These are phyloP conservation scores for Chalaropsis ovoidea DNA, from an alignment of 2,329 filamentous ascomycete genomes.

Conservation along the genomic window DNA sequence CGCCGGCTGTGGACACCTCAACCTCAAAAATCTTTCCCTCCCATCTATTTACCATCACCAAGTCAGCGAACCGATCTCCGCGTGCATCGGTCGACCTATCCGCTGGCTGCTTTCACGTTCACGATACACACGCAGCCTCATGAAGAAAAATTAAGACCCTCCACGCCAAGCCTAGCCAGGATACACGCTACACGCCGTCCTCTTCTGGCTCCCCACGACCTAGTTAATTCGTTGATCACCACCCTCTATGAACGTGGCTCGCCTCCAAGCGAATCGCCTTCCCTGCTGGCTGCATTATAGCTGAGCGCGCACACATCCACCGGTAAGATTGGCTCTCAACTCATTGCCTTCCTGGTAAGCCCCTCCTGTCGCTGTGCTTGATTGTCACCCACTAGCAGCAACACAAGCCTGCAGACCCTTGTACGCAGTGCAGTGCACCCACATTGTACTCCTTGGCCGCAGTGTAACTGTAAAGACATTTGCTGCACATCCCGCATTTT, in stretches of 20 bases:
- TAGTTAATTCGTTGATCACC: constrained; percentile 1
- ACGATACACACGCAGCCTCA: background rate
- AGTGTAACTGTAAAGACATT: constrained; percentile 4
- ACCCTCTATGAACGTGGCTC: constrained; percentile 15
- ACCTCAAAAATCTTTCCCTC: background rate
- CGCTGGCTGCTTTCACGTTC: background rate
- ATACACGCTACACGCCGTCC: constrained; percentile 12
- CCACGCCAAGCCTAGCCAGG: constrained; percentile 1
- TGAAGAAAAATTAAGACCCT: background rate
- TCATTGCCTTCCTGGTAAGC: constrained; percentile 6
- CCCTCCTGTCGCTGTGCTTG: constrained; percentile 1
- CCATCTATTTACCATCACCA: no score
- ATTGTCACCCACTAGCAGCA: background rate
- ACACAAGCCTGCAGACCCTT: background rate
- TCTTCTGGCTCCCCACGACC: background rate
- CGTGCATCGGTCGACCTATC: no score
- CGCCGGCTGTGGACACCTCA: background rate
- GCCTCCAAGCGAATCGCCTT: constrained; percentile 13
- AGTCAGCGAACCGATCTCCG: no score
- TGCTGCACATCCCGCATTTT: background rate
- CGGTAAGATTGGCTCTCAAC: constrained; percentile 8
- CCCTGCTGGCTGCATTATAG: constrained; percentile 1
- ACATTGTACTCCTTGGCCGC: background rate
- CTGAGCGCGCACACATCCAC: constrained; percentile 8
- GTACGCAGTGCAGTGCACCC: background rate